These are phyloP conservation scores for Chondrostereum purpureum DNA, from an alignment of 1,284 basidiomycete genomes.

Conservation along the genomic window DNA sequence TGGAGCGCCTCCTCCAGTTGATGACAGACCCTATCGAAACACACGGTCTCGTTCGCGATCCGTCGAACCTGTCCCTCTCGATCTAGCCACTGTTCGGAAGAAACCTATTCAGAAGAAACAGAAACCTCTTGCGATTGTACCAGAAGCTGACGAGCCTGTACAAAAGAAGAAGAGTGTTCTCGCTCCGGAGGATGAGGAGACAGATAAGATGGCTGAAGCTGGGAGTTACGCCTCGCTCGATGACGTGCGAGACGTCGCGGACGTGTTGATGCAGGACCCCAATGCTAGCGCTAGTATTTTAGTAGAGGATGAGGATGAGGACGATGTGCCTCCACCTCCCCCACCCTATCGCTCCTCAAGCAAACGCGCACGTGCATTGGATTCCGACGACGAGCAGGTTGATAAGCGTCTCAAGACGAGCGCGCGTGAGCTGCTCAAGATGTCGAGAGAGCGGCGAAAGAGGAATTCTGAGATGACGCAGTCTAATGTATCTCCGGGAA, in stretches of 20 bases:
- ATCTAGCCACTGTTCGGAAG: neutral
- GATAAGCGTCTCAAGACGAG: neutral
- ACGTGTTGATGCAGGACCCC: neutral
- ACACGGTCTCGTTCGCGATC: neutral
- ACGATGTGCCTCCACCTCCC: neutral
- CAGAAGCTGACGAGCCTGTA: no score
- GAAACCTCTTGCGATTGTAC: no score
- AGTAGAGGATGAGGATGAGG: no score
- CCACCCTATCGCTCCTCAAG: no score
- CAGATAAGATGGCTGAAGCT: neutral
- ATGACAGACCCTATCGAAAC: neutral
- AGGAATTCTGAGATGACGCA: no score
- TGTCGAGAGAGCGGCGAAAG: no score
- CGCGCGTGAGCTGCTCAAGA: no score
- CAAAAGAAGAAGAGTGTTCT: no score
- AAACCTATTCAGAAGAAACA: no score
- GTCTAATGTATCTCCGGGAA: neutral
- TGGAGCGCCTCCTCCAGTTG: no score
- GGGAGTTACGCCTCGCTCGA: neutral
- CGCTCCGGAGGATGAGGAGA: neutral
- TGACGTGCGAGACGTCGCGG: neutral
- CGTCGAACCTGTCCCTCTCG: neutral
- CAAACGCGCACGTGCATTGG: neutral
- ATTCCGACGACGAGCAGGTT: neutral
- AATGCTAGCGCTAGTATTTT: no score